phyloP scores from a whole-genome alignment of 2,329 filamentous ascomycete species.

The Fusarium fujikuroi region DNA sequence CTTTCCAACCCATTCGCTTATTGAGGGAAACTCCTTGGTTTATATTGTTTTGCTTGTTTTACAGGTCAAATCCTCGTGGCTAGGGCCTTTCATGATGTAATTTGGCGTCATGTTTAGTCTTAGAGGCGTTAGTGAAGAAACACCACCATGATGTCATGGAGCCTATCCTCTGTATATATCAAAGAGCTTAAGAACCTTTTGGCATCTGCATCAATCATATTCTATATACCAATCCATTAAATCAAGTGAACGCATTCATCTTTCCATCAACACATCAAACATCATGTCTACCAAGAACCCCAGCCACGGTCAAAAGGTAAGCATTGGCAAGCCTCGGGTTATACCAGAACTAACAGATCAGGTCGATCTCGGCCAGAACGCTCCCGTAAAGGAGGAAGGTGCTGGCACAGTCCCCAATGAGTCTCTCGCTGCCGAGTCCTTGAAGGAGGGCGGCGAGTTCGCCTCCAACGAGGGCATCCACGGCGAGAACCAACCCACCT shows the following conservation, averaged over 20 bases:
- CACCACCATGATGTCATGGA: slow-evolving; percentile 36
- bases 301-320: slow-evolving; percentile 40
- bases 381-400: slow-evolving; percentile 66
- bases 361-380: slow-evolving; percentile 59
- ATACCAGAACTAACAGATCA: slow-evolving; percentile 41
- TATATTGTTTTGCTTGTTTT: slow-evolving; percentile 1
- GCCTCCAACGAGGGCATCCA: slow-evolving; percentile 65
- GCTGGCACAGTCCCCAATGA: slow-evolving; percentile 72
- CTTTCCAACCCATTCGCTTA: slow-evolving; percentile 15
- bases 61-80: neutral
- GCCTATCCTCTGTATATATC: slow-evolving; percentile 21
- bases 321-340: neutral
- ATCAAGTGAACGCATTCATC: neutral
- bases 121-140: slow-evolving; percentile 19
- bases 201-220: neutral
- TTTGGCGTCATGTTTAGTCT: slow-evolving; percentile 32
- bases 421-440: slow-evolving; percentile 81
- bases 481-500: slow-evolving; percentile 33
- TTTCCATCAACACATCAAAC: neutral
- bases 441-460: slow-evolving; percentile 68
- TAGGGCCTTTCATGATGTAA: slow-evolving; percentile 37
- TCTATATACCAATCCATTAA: neutral
- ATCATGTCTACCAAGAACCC: slow-evolving; percentile 38
- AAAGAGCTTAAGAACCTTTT: slow-evolving; percentile 12
- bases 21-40: neutral